These are phyloP conservation scores for Rhipidocladum racemiflorum DNA, from an alignment of 176 grass and related monocot genomes.

Conservation along the genomic window DNA sequence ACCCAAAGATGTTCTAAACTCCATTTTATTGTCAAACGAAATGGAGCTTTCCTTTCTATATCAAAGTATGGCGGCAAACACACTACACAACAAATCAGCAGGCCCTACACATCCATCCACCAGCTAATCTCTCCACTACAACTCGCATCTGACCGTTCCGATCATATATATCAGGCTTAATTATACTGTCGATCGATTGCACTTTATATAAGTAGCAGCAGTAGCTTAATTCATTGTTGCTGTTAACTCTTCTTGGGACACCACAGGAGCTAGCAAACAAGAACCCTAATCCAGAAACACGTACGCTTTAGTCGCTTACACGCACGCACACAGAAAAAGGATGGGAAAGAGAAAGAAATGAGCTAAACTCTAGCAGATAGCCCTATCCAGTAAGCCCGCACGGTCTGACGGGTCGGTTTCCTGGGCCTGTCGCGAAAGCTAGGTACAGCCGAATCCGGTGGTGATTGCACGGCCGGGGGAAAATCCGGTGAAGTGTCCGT, in stretches of 20 bases:
- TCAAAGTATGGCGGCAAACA: neutral
- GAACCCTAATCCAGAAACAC: no score
- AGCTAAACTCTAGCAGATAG: neutral
- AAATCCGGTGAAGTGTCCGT: neutral
- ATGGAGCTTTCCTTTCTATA: neutral
- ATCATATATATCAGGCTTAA: neutral
- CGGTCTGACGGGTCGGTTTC: neutral
- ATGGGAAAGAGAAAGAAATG: neutral
- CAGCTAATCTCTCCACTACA: neutral
- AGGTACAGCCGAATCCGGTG: neutral
- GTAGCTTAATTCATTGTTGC: neutral
- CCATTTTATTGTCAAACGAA: neutral
- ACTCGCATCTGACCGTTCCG: neutral
- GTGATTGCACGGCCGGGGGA: neutral
- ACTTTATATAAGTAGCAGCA: neutral
- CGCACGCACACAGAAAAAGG: neutral
- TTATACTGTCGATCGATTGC: neutral
- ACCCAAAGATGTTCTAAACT: neutral
- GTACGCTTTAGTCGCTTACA: no score
- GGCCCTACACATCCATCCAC: neutral
- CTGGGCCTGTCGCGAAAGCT: neutral
- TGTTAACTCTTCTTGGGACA: neutral
- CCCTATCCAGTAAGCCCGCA: no score
- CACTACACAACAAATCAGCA: neutral
- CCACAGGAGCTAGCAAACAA: neutral